These are phyloP conservation scores for Ophiostoma ulmi DNA, from an alignment of 2,329 filamentous ascomycete genomes.

Conservation along the genomic window DNA sequence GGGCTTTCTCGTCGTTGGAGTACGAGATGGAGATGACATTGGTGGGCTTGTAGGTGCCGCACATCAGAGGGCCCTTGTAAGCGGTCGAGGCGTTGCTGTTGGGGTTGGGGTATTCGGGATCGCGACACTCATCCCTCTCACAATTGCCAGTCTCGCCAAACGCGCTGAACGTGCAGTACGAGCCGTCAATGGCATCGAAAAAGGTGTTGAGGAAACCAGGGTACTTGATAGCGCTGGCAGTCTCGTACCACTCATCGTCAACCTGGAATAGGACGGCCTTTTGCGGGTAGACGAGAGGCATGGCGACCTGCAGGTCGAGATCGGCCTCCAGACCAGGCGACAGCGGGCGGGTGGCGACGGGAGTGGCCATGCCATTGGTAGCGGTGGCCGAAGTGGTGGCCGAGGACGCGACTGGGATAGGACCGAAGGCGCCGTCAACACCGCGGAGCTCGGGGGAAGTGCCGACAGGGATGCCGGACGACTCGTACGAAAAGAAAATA, in stretches of 20 bases:
- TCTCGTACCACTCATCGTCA: constrained; percentile 33
- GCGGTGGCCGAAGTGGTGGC: constrained; percentile 38
- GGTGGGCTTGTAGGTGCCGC: constrained; percentile 42
- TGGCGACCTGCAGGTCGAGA: constrained; percentile 47
- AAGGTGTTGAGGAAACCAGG: constrained; percentile 36
- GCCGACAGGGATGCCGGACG: constrained; percentile 39
- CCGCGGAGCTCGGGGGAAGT: constrained; percentile 31
- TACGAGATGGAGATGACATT: constrained; percentile 56
- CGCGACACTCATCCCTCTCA: constrained; percentile 36
- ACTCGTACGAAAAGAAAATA: constrained; percentile 29
- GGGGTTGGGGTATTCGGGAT: constrained; percentile 46
- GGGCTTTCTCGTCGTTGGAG: constrained; percentile 48
- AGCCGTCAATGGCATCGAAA: constrained; percentile 46
- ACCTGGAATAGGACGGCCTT: constrained; percentile 35
- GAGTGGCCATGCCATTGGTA: constrained; percentile 35
- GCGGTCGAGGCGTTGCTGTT: constrained; percentile 36
- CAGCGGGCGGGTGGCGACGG: constrained; percentile 25
- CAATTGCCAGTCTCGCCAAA: constrained; percentile 45
- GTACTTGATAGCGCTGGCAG: constrained; percentile 21
- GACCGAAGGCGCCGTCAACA: constrained; percentile 35
- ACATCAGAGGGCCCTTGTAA: constrained; percentile 43
- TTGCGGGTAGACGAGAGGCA: constrained; percentile 49
- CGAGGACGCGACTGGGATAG: constrained; percentile 44
- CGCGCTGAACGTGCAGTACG: constrained; percentile 46
- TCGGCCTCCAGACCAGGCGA: constrained; percentile 36